Evolutionary conservation across 371 early-diverging fungal genomes (phyloP), one percentile per base, ranked within the genome.

Genomic region (Phascolomyces articulosus): DNA sequence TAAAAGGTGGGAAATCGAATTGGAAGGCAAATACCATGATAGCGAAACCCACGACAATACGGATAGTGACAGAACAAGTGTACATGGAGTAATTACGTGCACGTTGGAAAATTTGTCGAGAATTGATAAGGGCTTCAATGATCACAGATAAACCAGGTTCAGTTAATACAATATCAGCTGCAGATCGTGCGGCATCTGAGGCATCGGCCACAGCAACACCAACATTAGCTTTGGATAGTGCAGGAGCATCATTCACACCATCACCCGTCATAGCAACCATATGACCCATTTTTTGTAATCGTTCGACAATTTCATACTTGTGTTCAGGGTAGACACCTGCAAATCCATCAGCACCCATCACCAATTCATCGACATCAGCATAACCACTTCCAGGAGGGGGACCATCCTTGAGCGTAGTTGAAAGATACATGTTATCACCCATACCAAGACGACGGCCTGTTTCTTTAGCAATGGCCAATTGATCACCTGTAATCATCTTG

Each of bases 401-500:
- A 26, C 86, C 86, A 72, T 89, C 86, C 77, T 87, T 87, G 48
- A 95, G 83, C 58, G 94, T 93, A 69, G 85, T 83, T 53, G 91
- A 85, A 66, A 88, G 81, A 82, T 84, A 89, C 86, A 91, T 89
- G 61, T 85, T 83, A 72, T 81, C 85, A 73, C 90, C 90, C 90
- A 90, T 87, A 67, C 85, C 85, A 27, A 90, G 81, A 72, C 88
- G 85, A 71, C 87, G 86, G 63, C 93, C 94, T 34, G 94, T 89
- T 72, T 95, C 89, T 77, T 89, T 90, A 60, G 94, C 95, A 78
- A 97, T 94, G 59, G 95, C 94, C 48, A 93, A 84, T 73, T 95
- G 95, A 76, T 95, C 95, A 74, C 96, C 98, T 31, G 96, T 96
- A 72, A 96, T 93, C 96, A 98, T 96, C 83, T 95, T 90, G 64